Evolutionary conservation across 2,329 filamentous ascomycete genomes (phyloP).

Genomic region (Sporothrix pseudoabietina): DNA sequence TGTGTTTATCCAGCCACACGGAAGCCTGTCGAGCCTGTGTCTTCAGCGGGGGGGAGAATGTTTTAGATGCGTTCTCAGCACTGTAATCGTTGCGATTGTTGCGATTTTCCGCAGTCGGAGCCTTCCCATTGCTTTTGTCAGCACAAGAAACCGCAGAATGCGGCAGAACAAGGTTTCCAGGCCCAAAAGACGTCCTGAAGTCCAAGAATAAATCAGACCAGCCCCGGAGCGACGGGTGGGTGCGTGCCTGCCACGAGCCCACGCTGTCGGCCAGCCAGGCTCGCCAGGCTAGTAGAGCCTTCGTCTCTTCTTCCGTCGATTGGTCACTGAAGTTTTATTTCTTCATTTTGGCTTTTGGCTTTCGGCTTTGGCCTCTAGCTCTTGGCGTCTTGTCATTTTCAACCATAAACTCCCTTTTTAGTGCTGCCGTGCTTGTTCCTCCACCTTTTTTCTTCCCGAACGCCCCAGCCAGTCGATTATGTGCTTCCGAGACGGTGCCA

Average conservation of each 20-base stretch:
- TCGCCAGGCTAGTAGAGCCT: background rate
- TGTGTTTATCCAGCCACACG: slow-evolving; percentile 15
- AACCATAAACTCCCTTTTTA: background rate
- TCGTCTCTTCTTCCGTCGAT: background rate
- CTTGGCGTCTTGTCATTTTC: background rate
- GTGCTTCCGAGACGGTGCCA: slow-evolving; percentile 16
- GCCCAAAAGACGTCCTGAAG: background rate
- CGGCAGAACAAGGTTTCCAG: background rate
- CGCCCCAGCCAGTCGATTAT: slow-evolving; percentile 25
- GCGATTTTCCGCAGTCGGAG: background rate
- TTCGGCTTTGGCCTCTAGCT: background rate
- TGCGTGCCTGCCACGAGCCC: background rate
- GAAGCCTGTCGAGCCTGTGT: background rate
- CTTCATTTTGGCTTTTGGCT: background rate
- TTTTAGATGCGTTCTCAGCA: background rate
- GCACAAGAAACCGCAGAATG: slow-evolving; percentile 10
- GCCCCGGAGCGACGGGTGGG: background rate
- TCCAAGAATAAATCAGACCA: background rate
- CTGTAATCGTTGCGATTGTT: background rate
- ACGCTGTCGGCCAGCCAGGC: too few relatives aligned
- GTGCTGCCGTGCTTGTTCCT: slow-evolving; percentile 1
- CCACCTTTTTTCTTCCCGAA: slow-evolving; percentile 2
- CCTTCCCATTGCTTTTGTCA: slow-evolving; percentile 1
- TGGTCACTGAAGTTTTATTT: background rate
- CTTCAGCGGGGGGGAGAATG: background rate